Base-by-base conservation (phyloP, 208 protist genomes). In the Acanthamoeba healyi region DNA sequence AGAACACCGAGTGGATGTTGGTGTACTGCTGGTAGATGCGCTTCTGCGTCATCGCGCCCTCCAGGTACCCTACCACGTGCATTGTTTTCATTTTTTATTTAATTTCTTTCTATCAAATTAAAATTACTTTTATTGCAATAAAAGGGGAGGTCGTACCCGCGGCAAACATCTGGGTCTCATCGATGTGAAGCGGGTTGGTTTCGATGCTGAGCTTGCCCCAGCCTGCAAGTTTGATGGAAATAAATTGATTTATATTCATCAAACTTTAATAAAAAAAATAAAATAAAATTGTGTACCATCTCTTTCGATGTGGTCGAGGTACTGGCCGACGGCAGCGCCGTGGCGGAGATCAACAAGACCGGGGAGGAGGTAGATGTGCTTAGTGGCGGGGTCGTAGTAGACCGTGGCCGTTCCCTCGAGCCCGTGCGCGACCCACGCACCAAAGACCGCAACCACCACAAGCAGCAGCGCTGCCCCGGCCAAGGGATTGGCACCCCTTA, bases 41-140 rank as follows among this genome's bases (percentile, higher is more conserved):
- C 70, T 79, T 79, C 70, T 79, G 70, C 36, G 70, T 79, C 70
- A 79, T 79, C 34, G 70, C 70, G 70, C 70, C 70, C 40, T 79
- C 70, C 19, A 79, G n/a, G 22, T 79, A 79, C 6, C 70, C 63
- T n/a, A n/a, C n/a, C n/a, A n/a, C n/a, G n/a, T 72, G 61, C 19
- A 32, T 42, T 72, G n/a, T 5, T 38, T 26, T n/a, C 29, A 9
- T 24, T 7, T 4, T 34, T 67, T 67, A 7, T 67, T 72, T 36
- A 14, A 7, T 22, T 38, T 9, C 32, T 40, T 24, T 58, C 0
- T 14, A 72, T 24, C 15, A 38, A 72, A 72, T 72, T 72, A 32
- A 72, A 40, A 40, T 4, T 72, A 38, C 4, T 24, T 38, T 38
- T 72, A 40, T 24, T 26, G 54, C 12, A 61, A 40, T 72, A 36